Base-by-base conservation (phyloP, 23 red algal species). In the Agarophyton chilense region DNA sequence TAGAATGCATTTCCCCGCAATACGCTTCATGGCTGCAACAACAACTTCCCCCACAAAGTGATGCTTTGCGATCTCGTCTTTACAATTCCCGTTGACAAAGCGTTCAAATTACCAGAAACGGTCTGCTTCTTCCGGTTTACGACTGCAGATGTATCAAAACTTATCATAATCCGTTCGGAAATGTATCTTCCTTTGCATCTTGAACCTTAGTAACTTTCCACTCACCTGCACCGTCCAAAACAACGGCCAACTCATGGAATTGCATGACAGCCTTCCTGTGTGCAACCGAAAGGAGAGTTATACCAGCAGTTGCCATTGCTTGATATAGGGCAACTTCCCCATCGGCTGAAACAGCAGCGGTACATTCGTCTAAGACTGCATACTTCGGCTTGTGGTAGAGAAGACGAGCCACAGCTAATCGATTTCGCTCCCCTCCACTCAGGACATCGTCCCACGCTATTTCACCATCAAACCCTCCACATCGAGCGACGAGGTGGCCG, bases 341-440 rank as follows among this genome's bases (percentile, higher is more conserved):
- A 35, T 95, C 94, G 6, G 88, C 86, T 25, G 84, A 85, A 5
- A 98, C 77, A 32, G 96, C 96, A 34, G 91, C 89, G 21, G 96
- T 96, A 63, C 83, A 89, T 70, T 98, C 96, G 78, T 98, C 96
- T 31, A 92, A 76, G 25, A 98, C 81, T 31, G 93, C 92, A 68
- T 94, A 93, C 16, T 68, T 78, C 13, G 96, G 92, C 49, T 84
- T 80, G 77, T 94, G 86, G 51, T 95, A 95, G 0, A 95, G 78
- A 12, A 98, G 85, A 31, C 96, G 82, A 50, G 89, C 96, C 44
- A 98, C 88, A 63, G 87, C 89, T 35, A 98, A 72, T 39, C 96
- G 90, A 77, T 98, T 94, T 26, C 93, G 65, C 83, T 98, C 96
- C 32, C 96, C 96, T 31, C 93, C 80, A 45, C 87, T 93, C 39